Evolutionary conservation across 2,329 filamentous ascomycete genomes (phyloP).

Genomic region (Geoglossum cookeanum): DNA sequence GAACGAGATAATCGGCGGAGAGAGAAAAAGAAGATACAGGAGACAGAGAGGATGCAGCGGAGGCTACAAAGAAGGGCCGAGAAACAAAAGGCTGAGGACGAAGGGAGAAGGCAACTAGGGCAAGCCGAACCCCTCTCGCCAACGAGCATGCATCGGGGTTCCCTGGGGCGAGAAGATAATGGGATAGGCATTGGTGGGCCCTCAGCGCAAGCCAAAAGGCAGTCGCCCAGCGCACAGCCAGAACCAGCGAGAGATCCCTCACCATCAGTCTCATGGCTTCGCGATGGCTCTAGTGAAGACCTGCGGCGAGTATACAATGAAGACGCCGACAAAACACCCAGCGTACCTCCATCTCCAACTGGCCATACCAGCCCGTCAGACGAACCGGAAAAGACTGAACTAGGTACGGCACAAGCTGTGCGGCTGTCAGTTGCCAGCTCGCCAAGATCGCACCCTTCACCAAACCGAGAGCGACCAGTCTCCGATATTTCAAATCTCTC

Average conservation of each 20-base stretch:
- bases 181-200: slow-evolving; percentile 16
- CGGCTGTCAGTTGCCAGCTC: slow-evolving; percentile 29
- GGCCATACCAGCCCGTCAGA: slow-evolving; percentile 15
- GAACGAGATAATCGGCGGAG: slow-evolving; percentile 69
- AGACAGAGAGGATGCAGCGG: slow-evolving; percentile 47
- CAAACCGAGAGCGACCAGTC: slow-evolving; percentile 25
- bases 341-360: slow-evolving; percentile 13
- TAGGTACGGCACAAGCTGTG: slow-evolving; percentile 29
- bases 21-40: slow-evolving; percentile 51
- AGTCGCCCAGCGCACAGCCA: not conserved
- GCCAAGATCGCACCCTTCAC: slow-evolving; percentile 26
- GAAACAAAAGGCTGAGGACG: slow-evolving; percentile 6
- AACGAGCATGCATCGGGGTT: not conserved
- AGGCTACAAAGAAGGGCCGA: slow-evolving; percentile 44
- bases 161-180: slow-evolving; percentile 7
- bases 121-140: not conserved
- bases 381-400: slow-evolving; percentile 24
- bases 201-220: not conserved
- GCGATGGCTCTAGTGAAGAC: slow-evolving; percentile 10
- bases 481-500: slow-evolving; percentile 34
- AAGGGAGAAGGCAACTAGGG: slow-evolving; percentile 7
- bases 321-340: not conserved
- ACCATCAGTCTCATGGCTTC: slow-evolving; percentile 10
- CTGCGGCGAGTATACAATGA: slow-evolving; percentile 1
- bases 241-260: not conserved